phyloP scores from a whole-genome alignment of 176 grass and related monocot genomes.

The Triticum turgidum region DNA sequence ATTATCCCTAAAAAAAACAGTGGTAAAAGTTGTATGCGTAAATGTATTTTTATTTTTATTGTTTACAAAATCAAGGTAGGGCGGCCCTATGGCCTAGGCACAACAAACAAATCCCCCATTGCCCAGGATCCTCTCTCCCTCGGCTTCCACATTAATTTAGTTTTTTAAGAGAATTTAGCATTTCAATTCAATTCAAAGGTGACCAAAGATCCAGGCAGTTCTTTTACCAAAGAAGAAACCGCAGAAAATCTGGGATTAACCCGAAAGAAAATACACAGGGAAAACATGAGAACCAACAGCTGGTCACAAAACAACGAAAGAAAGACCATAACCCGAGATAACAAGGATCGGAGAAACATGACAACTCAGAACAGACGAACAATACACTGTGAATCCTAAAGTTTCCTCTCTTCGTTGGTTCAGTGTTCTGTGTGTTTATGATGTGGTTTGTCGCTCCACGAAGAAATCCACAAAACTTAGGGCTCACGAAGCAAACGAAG shows the following conservation, averaged over 20 bases:
- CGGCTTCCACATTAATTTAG: too few species aligned
- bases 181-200: not conserved
- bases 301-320: not conserved
- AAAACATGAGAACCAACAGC: not conserved
- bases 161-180: not conserved
- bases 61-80: too few species aligned
- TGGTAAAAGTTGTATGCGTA: too few species aligned
- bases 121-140: too few species aligned
- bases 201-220: not conserved
- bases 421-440: not conserved
- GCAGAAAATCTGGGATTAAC: not conserved
- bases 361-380: not conserved
- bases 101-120: too few species aligned
- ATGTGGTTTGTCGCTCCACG: not conserved
- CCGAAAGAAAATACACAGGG: not conserved
- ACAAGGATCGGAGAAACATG: not conserved
- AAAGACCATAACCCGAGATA: not conserved
- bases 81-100: too few species aligned
- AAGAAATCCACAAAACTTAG: not conserved
- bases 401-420: not conserved
- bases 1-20: too few species aligned
- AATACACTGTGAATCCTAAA: not conserved
- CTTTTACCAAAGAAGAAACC: not conserved
- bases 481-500: slow-evolving; percentile 49
- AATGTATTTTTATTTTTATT: too few species aligned